Evolutionary conservation across 208 protist species (phyloP), one percentile per base, ranked within the genome.

Genomic region (Trypanosoma theileri): DNA sequence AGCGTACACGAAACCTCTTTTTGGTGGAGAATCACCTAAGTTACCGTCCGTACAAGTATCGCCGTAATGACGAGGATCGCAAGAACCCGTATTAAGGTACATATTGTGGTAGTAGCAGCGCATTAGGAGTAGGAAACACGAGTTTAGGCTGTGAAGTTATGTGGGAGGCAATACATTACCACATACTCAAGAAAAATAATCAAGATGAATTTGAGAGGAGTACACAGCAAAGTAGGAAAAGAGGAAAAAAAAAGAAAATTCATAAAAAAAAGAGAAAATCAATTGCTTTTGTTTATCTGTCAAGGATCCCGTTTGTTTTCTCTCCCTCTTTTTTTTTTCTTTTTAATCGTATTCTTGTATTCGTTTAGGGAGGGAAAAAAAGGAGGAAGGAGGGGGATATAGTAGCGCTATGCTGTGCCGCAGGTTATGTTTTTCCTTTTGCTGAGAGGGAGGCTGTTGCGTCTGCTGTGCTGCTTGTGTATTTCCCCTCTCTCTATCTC

Each of bases 1-100:
- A 95, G 75, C 85, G 92, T 57, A 92, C 89, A 69, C 81, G 92
- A 60, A 96, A 96, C 77, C 60, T 96, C n/a, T 74, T 89, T 52
- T 78, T 96, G 14, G 75, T 95, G 42, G 92, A 96, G 80, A 96
- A 96, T 85, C 79, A 93, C 75, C 69, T 96, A 35, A 96, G 94
- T 75, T 96, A 96, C 81, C 79, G 87, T 55, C 92, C 92, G 31
- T 96, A 94, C 78, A 86, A 82, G 59, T 95, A 73, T 73, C 86
- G 92, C 69, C 85, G 89, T 67, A 96, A 96, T 67, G 89, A 95
- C 65, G 88, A 95, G 78, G 88, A 94, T 82, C 85, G 84, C 75
- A 84, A 81, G 17, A 93, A 96, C 74, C 90, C 87, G n/a, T 96
- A 96, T 81, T 96, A 87, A 73, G 51, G 8, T 21, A 22, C 8